Evolutionary conservation across 257 asterid genomes (phyloP).

Genomic region (Paraleonurus japonicus): DNA sequence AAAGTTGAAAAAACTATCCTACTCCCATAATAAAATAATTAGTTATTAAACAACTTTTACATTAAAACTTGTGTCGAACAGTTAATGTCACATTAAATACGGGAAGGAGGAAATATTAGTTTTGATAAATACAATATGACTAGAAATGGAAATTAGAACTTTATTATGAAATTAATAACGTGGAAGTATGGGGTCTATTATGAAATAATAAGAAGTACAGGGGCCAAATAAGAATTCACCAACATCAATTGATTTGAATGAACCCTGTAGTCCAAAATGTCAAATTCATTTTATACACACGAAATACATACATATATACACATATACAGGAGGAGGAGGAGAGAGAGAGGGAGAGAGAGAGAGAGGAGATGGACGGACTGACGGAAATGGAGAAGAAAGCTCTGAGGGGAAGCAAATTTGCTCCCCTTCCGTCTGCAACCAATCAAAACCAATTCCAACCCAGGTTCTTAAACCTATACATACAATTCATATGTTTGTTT

Average conservation of each 20-base stretch:
- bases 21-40: no score
- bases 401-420: conserved; percentile 92
- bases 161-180: neutral
- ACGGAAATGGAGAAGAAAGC: conserved; percentile 93
- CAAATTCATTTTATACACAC: neutral
- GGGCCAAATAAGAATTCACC: conserved; percentile 10
- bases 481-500: neutral
- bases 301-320: neutral
- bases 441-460: conserved; percentile 42
- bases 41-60: no score
- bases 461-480: conserved; percentile 43
- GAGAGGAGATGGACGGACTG: conserved; percentile 57
- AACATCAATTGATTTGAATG: neutral
- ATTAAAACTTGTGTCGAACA: no score
- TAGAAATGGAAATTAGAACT: neutral
- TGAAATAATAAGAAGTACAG: neutral
- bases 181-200: neutral
- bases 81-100: no score
- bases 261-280: neutral
- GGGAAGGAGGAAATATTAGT: no score
- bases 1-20: no score
- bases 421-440: conserved; percentile 76
- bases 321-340: neutral
- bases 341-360: conserved; percentile 14
- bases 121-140: no score